These are phyloP conservation scores for Calonectria hongkongensis DNA, from an alignment of 2,329 filamentous ascomycete genomes.

Conservation along the genomic window DNA sequence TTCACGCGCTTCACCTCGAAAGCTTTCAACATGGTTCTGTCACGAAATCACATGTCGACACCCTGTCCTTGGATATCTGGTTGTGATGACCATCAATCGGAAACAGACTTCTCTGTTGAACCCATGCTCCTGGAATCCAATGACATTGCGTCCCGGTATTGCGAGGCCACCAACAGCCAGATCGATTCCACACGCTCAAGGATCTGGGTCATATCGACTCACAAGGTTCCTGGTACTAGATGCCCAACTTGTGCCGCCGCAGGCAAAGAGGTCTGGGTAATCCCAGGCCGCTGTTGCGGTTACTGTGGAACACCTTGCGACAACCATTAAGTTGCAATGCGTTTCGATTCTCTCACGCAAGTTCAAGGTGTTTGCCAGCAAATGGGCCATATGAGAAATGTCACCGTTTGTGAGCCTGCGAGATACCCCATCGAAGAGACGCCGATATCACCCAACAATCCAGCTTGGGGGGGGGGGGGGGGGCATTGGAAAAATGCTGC, in stretches of 20 bases:
- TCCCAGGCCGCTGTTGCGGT: slow-evolving; percentile 70
- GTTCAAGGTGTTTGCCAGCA: not conserved
- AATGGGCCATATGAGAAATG: not conserved
- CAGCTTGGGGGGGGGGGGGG: not conserved
- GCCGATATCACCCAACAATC: not conserved
- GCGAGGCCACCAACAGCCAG: not conserved
- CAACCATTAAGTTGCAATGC: slow-evolving; percentile 9
- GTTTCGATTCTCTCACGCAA: not conserved
- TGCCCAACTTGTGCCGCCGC: slow-evolving; percentile 70
- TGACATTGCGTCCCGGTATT: not conserved
- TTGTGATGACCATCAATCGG: slow-evolving; percentile 17
- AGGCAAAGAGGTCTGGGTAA: slow-evolving; percentile 74
- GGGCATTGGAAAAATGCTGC: not conserved
- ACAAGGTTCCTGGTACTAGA: slow-evolving; percentile 68
- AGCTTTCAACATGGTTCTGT: slow-evolving; percentile 39
- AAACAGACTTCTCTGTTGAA: not conserved
- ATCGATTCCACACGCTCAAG: slow-evolving; percentile 5
- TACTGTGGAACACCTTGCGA: slow-evolving; percentile 69
- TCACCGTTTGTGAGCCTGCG: slow-evolving; percentile 7
- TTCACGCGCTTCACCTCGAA: slow-evolving; percentile 16
- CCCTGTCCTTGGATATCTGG: slow-evolving; percentile 4
- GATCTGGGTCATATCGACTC: slow-evolving; percentile 29
- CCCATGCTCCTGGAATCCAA: slow-evolving; percentile 15
- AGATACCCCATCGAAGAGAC: not conserved
- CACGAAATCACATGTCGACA: slow-evolving; percentile 28